Conservation (phyloP, 805 yeast genomes). For the Pichia nakasei region DNA sequence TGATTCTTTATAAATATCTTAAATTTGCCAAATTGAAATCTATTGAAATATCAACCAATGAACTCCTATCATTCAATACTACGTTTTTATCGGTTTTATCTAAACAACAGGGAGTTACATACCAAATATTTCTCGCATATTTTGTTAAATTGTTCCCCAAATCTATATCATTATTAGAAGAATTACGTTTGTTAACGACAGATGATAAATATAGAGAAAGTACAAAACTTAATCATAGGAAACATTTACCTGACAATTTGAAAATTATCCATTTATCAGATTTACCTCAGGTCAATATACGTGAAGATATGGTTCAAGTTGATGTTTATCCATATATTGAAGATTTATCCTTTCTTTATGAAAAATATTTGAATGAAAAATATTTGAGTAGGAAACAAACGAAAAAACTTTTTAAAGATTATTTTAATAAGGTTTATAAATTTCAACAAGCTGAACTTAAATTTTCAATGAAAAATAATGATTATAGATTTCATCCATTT, state of each 20-base stretch:
- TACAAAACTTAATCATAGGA: not conserved
- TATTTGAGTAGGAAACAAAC: constrained; percentile 3
- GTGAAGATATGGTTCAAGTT: constrained; percentile 1
- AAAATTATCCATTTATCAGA: not conserved
- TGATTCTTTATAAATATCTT: constrained; percentile 7
- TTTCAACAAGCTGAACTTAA: constrained; percentile 1
- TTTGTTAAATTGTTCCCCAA: constrained; percentile 9
- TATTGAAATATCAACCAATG: not conserved
- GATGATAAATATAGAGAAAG: not conserved
- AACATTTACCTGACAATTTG: not conserved
- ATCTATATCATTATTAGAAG: constrained; percentile 1
- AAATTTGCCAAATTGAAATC: not conserved
- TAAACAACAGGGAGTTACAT: constrained; percentile 4
- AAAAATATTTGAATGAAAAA: constrained; percentile 5
- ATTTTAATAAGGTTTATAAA: constrained; percentile 1
- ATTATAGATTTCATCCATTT: constrained; percentile 14
- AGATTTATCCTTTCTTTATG: constrained; percentile 10
- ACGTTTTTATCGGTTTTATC: constrained; percentile 7
- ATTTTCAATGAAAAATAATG: not conserved
- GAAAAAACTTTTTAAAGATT: constrained; percentile 5
- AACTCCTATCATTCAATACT: constrained; percentile 9
- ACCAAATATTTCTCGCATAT: constrained; percentile 8
- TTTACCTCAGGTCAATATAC: constrained; percentile 9
- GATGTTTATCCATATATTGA: constrained; percentile 1
- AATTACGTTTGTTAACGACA: constrained; percentile 1